Percentiles rank a stretch among this genome's conserved stretches.
These are phyloP conservation scores for Oxyria digyna DNA, from an alignment of 148 eudicot species.

Conservation along the genomic window DNA sequence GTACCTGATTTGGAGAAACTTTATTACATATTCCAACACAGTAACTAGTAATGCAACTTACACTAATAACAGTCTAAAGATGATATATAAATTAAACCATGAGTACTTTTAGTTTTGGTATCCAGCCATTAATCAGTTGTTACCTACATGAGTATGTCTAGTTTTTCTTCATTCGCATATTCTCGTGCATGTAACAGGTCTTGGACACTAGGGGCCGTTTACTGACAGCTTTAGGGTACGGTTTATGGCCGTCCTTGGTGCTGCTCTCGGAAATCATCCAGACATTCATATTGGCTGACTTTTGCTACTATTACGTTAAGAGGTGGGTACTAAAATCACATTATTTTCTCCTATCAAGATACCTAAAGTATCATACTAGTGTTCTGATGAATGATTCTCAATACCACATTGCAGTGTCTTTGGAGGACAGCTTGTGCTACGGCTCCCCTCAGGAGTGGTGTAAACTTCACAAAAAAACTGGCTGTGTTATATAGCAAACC, in stretches of 20 bases:
- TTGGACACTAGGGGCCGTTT: conserved; percentile 16
- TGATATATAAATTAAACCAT: background rate
- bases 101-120: too few relatives aligned
- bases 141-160: background rate
- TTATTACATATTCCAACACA: background rate
- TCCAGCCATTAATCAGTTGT: background rate
- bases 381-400: background rate
- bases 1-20: background rate
- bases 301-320: conserved; percentile 27
- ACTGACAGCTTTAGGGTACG: conserved; percentile 17
- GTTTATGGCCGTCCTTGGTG: conserved; percentile 20
- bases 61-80: background rate
- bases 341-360: background rate
- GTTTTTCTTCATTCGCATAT: background rate
- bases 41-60: background rate
- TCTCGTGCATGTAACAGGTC: conserved; percentile 12
- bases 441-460: conserved; percentile 8
- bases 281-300: conserved; percentile 26
- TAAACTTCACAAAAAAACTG: background rate
- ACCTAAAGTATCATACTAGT: background rate
- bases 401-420: conserved; percentile 4
- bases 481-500: background rate
- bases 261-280: conserved; percentile 21
- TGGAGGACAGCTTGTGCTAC: conserved; percentile 9
- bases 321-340: conserved; percentile 11